phyloP scores from a whole-genome alignment of 108 stramenopile genomes.

The Cylindrotheca closterium region DNA sequence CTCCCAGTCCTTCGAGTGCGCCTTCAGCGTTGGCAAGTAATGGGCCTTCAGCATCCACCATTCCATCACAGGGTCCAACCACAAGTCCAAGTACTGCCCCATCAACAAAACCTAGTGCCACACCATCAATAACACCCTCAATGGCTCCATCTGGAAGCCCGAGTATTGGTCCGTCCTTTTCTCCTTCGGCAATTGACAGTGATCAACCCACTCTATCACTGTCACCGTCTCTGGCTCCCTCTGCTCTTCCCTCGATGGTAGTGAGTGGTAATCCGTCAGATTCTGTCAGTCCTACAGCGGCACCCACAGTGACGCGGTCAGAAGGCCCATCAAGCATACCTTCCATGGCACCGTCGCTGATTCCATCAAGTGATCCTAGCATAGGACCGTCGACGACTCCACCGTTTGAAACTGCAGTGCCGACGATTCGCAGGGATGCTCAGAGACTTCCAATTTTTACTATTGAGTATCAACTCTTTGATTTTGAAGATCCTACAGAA shows the following conservation, averaged over 20 bases:
- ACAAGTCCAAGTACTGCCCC: too few species aligned
- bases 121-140: not conserved
- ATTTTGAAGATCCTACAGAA: slow-evolving; percentile 4
- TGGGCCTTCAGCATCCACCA: not conserved
- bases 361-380: not conserved
- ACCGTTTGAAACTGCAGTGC: not conserved
- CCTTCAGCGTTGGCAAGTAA: not conserved
- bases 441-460: not conserved
- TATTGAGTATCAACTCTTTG: slow-evolving; percentile 3
- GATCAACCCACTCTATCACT: not conserved
- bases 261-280: not conserved
- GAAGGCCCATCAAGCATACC: not conserved
- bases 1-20: too few species aligned
- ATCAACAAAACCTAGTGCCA: too few species aligned
- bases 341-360: not conserved
- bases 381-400: not conserved
- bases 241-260: not conserved
- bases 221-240: not conserved
- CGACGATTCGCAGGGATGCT: not conserved
- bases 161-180: not conserved
- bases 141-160: not conserved
- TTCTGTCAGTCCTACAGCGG: not conserved
- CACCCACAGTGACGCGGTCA: not conserved
- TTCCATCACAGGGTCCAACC: too few species aligned
- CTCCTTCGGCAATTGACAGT: not conserved